Base-by-base conservation (phyloP, 805 yeast genomes). In the Cyberlindnera xylosilytica region DNA sequence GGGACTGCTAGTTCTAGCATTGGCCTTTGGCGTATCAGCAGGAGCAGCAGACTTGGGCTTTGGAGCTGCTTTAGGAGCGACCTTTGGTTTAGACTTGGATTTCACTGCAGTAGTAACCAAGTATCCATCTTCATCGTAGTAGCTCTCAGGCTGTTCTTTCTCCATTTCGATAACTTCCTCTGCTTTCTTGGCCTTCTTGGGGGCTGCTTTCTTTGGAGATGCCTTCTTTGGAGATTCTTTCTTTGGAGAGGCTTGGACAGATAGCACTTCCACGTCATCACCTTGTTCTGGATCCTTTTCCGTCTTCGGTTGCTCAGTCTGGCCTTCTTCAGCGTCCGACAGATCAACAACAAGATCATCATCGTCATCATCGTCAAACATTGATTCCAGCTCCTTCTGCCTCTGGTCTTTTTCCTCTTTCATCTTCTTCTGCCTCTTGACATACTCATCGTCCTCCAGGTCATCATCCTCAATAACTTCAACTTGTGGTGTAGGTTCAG, bases 41-140 rank as follows among this genome's bases (percentile, higher is more conserved):
- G 19, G 6, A 18, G 34, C 6, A 12, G 39, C 17, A 11, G 34
- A 44, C 52, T 24, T 56, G 33, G 37, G 47, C 44, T 28, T 22
- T 27, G 26, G 26, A 36, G 46, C 52, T 18, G 50, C 20, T 24
- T 22, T 22, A 8, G 24, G 10, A 7, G 7, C 10, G 24, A 10
- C 24, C 10, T 10, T 22, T 22, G 24, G 24, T 22, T 22, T 22
- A 11, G 24, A 10, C 48, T n/a, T 11, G 4, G 11, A 6, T 15
- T 20, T 53, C 15, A 46, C 50, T 31, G 50, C 54, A 42, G 57
- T 52, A 3, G 76, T 69, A 0, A 74, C 70, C 18, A 73, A 59
- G 51, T 68, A 76, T 1, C 81, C 81, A 40, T 76, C 81, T 29
- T 72, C 79, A 47, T 75, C 81, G 19, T 66, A 62, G 41, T 58